A percentile compares a stretch with the other conserved stretches of the same genome.
phyloP scores from a whole-genome alignment of 192 early-diverging fungal genomes.

The Chytriomyces sp. region DNA sequence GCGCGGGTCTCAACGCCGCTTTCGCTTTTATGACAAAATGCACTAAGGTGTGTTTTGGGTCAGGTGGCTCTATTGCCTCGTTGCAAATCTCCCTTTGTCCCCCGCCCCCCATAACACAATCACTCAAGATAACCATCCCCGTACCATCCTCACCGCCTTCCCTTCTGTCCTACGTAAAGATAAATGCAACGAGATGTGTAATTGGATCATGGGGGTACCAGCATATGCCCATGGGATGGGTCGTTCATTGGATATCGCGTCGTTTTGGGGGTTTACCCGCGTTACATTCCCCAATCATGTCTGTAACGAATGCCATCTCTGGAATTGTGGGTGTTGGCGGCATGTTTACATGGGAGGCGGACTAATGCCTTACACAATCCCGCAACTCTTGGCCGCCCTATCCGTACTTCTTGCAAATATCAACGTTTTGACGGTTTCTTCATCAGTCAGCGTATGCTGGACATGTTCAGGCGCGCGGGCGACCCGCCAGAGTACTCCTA shows the following conservation, averaged over 20 bases:
- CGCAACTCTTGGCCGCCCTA: slow-evolving; percentile 38
- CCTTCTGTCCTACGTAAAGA: slow-evolving; percentile 25
- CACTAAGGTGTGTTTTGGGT: slow-evolving; percentile 21
- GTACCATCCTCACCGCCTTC: slow-evolving; percentile 6
- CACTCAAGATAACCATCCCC: slow-evolving; percentile 23
- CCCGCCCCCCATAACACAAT: slow-evolving; percentile 21
- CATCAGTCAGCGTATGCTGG: slow-evolving; percentile 40
- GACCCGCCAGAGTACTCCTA: slow-evolving; percentile 45
- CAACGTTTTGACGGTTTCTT: slow-evolving; percentile 46
- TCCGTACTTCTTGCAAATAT: slow-evolving; percentile 43
- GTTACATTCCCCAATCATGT: slow-evolving; percentile 44
- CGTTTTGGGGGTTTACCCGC: slow-evolving; percentile 45
- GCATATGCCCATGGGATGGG: slow-evolving; percentile 31
- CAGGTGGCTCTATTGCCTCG: background rate
- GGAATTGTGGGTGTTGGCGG: slow-evolving; percentile 43
- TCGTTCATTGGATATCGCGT: slow-evolving; percentile 44
- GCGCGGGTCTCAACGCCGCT: slow-evolving; percentile 28
- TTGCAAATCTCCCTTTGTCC: background rate
- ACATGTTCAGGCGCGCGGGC: slow-evolving; percentile 41
- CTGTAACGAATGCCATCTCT: slow-evolving; percentile 44
- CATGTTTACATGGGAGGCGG: slow-evolving; percentile 45
- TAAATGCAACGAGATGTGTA: slow-evolving; percentile 23
- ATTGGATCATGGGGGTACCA: slow-evolving; percentile 33
- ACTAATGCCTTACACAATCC: slow-evolving; percentile 28
- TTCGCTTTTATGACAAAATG: slow-evolving; percentile 30